Evolutionary conservation across 2,329 filamentous ascomycete species (phyloP).

Genomic region (Pleomassaria siparia): DNA sequence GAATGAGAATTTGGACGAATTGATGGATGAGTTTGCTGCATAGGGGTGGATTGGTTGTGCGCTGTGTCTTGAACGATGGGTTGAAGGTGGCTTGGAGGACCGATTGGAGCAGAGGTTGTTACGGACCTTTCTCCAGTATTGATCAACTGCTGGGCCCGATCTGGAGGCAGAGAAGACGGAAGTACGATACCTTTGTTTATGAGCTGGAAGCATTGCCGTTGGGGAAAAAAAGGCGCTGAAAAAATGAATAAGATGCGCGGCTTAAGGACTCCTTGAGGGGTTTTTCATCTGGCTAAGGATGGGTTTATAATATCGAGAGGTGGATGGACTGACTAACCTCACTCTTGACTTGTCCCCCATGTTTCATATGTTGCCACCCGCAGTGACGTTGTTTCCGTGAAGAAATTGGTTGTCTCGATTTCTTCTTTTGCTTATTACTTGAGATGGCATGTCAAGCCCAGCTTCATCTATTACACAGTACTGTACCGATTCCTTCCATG

Average conservation of each 20-base stretch:
- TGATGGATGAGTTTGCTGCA: not conserved
- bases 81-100: not conserved
- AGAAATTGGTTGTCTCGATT: too few relatives aligned
- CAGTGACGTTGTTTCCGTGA: too few relatives aligned
- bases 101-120: not conserved
- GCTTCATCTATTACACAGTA: too few relatives aligned
- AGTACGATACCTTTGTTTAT: not conserved
- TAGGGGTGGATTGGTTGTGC: not conserved
- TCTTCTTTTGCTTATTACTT: too few relatives aligned
- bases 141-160: not conserved
- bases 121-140: too few relatives aligned
- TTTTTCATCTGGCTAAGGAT: not conserved
- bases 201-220: not conserved
- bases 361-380: too few relatives aligned
- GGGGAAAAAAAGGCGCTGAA: slow-evolving; percentile 1
- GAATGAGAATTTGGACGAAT: not conserved
- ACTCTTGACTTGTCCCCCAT: slow-evolving; percentile 1
- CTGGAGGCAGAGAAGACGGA: too few relatives aligned
- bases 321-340: slow-evolving; percentile 1
- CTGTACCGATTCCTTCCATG: too few relatives aligned
- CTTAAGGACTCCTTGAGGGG: slow-evolving; percentile 14
- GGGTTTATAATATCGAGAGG: slow-evolving; percentile 5
- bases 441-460: too few relatives aligned
- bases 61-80: not conserved
- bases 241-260: slow-evolving; percentile 13